Evolutionary conservation across 2,329 filamentous ascomycete genomes (phyloP).

Genomic region (Alternaria sp.): DNA sequence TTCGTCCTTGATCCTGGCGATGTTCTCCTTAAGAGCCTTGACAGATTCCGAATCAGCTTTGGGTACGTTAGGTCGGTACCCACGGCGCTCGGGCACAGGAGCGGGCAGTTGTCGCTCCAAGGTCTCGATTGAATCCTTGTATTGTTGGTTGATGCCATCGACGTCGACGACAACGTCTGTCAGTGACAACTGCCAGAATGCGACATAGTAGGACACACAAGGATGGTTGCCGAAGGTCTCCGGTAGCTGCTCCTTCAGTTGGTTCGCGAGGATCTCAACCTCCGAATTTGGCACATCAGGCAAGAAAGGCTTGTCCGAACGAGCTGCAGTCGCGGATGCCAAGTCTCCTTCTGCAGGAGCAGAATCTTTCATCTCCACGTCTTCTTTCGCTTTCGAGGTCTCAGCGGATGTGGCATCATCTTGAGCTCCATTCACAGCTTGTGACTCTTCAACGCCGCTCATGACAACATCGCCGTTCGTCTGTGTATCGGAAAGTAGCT

Average conservation of each 20-base stretch:
- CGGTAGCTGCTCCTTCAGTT: slow-evolving; percentile 70
- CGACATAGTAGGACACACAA: slow-evolving; percentile 82
- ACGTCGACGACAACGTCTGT: slow-evolving; percentile 75
- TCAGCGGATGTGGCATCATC: slow-evolving; percentile 13
- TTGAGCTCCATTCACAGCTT: slow-evolving; percentile 13
- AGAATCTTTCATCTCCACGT: slow-evolving; percentile 55
- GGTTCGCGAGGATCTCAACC: slow-evolving; percentile 76
- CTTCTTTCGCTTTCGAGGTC: slow-evolving; percentile 24
- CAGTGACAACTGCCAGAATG: slow-evolving; percentile 90
- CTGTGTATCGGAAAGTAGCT: slow-evolving; percentile 16
- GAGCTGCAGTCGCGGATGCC: not conserved
- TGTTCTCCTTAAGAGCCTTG: slow-evolving; percentile 76
- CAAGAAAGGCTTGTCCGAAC: slow-evolving; percentile 2
- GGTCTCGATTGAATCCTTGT: slow-evolving; percentile 74
- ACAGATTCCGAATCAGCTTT: slow-evolving; percentile 67
- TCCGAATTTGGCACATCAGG: slow-evolving; percentile 66
- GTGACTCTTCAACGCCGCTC: slow-evolving; percentile 32
- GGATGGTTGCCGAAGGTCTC: slow-evolving; percentile 73
- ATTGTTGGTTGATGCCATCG: slow-evolving; percentile 71
- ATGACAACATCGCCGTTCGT: slow-evolving; percentile 63
- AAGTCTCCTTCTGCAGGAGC: not conserved
- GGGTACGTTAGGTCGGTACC: slow-evolving; percentile 57
- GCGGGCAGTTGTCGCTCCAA: slow-evolving; percentile 31
- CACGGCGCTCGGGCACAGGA: slow-evolving; percentile 71
- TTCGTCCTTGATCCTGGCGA: slow-evolving; percentile 62